A percentile compares a stretch with the other conserved stretches of the same genome.
Evolutionary conservation across 768 basidiomycete species (phyloP).

Genomic region (Artomyces pyxidatus): DNA sequence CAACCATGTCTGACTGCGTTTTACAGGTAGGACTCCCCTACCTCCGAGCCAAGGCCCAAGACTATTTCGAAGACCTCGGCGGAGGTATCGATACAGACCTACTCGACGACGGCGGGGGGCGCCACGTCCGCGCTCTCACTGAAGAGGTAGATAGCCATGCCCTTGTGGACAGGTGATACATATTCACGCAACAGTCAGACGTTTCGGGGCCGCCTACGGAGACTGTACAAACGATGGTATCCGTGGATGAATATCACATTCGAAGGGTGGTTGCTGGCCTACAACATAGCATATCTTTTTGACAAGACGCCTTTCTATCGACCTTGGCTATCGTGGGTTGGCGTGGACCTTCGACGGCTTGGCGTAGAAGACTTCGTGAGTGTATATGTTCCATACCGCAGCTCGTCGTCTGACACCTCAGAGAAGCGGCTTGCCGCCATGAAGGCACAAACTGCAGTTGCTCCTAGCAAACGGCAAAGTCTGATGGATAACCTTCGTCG

Average conservation of each 20-base stretch:
- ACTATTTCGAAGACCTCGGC: slow-evolving; percentile 85
- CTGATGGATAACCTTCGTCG: slow-evolving; percentile 36
- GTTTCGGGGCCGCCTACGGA: slow-evolving; percentile 43
- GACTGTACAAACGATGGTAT: slow-evolving; percentile 65
- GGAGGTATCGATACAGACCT: slow-evolving; percentile 70
- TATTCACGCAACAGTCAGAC: slow-evolving; percentile 29
- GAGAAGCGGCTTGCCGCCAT: slow-evolving; percentile 21
- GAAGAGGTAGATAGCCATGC: slow-evolving; percentile 39
- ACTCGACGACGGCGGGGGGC: slow-evolving; percentile 38
- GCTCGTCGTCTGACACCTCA: slow-evolving; percentile 7
- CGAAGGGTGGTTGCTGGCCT: slow-evolving; percentile 76
- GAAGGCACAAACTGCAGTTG: slow-evolving; percentile 11
- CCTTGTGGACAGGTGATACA: slow-evolving; percentile 4
- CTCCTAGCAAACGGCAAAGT: slow-evolving; percentile 25
- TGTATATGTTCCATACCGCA: slow-evolving; percentile 1
- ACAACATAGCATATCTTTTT: slow-evolving; percentile 87
- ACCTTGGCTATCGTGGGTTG: slow-evolving; percentile 86
- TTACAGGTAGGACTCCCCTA: slow-evolving; percentile 82
- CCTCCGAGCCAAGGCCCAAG: slow-evolving; percentile 78
- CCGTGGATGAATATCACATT: slow-evolving; percentile 74
- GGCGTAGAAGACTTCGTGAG: slow-evolving; percentile 73
- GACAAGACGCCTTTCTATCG: slow-evolving; percentile 80
- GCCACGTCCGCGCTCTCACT: slow-evolving; percentile 37
- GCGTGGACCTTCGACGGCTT: slow-evolving; percentile 74
- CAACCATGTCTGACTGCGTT: not conserved